These are phyloP conservation scores for Neospermospora avenae DNA, from an alignment of 2,329 filamentous ascomycete species.

Conservation along the genomic window DNA sequence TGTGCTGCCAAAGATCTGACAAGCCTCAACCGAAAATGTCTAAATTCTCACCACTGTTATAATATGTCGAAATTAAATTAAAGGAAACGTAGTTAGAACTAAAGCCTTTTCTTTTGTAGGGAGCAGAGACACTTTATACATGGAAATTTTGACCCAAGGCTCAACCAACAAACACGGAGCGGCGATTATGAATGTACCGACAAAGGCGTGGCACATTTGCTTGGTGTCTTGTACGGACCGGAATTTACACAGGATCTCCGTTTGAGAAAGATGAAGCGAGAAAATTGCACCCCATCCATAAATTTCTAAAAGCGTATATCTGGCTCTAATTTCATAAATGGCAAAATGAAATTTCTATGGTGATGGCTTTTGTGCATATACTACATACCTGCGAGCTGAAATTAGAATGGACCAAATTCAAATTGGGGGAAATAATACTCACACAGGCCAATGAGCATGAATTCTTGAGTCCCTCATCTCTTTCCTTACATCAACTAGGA, in stretches of 20 bases:
- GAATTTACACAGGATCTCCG: not conserved
- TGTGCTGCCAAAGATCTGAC: not conserved
- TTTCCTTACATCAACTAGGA: slow-evolving; percentile 10
- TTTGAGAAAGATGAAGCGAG: not conserved
- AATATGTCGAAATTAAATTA: no score
- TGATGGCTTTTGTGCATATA: slow-evolving; percentile 5
- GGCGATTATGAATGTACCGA: not conserved
- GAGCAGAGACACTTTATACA: not conserved
- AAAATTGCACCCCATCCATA: not conserved
- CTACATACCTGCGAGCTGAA: not conserved
- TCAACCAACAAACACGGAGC: not conserved
- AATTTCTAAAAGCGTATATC: not conserved
- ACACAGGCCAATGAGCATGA: slow-evolving; percentile 16
- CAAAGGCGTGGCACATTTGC: not conserved
- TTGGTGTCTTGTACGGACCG: not conserved
- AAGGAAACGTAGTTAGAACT: no score
- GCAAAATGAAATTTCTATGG: not conserved
- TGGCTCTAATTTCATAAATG: no score
- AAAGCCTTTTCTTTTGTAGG: not conserved
- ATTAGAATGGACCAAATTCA: not conserved
- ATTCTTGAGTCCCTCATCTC: slow-evolving; percentile 15
- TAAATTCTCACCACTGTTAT: no score
- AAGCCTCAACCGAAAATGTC: no score
- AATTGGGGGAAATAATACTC: slow-evolving; percentile 3
- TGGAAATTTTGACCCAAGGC: not conserved